Conservation (phyloP, 2,329 filamentous ascomycete genomes). For the Botrytis pseudocinerea region DNA sequence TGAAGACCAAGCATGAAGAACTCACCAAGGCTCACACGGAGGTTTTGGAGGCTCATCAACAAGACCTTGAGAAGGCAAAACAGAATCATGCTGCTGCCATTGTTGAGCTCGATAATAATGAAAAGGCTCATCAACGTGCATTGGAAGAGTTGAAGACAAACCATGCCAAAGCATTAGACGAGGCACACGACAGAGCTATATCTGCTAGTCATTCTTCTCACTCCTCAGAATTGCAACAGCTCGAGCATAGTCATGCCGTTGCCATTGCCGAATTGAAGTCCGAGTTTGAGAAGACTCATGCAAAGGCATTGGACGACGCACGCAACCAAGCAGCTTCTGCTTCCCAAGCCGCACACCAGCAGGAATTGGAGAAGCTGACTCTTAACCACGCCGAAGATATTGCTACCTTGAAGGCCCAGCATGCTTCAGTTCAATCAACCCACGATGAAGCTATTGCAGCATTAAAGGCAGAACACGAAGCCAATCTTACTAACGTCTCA, state of each 20-base stretch:
- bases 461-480: constrained; percentile 8
- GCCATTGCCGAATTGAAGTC: constrained; percentile 46
- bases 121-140: constrained; percentile 54
- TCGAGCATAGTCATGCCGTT: constrained; percentile 56
- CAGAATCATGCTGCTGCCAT: constrained; percentile 37
- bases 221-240: constrained; percentile 51
- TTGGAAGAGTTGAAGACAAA: constrained; percentile 57
- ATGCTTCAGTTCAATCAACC: constrained; percentile 51
- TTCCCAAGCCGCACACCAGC: constrained; percentile 50
- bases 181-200: constrained; percentile 52
- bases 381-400: constrained; percentile 51
- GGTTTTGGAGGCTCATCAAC: constrained; percentile 28
- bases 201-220: constrained; percentile 52
- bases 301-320: constrained; percentile 58
- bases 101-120: constrained; percentile 46
- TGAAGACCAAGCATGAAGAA: constrained; percentile 58
- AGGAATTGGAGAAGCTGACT: constrained; percentile 56
- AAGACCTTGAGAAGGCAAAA: constrained; percentile 34
- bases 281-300: constrained; percentile 50
- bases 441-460: constrained; percentile 55
- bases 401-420: constrained; percentile 46
- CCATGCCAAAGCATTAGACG: constrained; percentile 60
- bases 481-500: background rate
- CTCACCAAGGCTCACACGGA: constrained; percentile 42
- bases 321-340: constrained; percentile 53